A percentile compares a stretch with the other conserved stretches of the same genome.
Conservation (phyloP, 345 rosid species). For the Stellera chamaejasme region DNA sequence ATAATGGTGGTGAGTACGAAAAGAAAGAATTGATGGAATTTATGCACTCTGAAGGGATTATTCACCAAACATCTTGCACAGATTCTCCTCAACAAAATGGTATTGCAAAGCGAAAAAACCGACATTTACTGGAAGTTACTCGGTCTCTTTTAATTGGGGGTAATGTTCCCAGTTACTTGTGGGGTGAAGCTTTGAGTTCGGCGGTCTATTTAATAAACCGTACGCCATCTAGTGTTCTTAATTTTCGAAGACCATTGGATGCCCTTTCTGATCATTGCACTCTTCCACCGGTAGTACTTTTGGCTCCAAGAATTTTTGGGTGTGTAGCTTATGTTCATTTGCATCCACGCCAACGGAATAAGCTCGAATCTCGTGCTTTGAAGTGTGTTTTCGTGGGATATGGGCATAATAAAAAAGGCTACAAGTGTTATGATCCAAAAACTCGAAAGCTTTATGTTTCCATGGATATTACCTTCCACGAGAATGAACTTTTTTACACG, state of each 20-base stretch:
- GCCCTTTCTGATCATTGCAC: neutral
- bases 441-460: neutral
- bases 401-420: conserved; percentile 5
- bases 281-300: no score
- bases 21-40: no score
- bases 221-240: neutral
- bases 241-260: neutral
- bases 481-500: neutral
- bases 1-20: neutral
- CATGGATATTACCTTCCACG: neutral
- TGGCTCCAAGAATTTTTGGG: neutral
- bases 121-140: neutral
- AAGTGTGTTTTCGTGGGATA: conserved; percentile 10
- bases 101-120: neutral
- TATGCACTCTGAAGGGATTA: neutral
- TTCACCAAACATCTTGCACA: neutral
- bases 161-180: conserved; percentile 1
- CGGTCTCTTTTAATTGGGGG: conserved; percentile 1
- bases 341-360: neutral
- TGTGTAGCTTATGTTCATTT: neutral
- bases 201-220: neutral
- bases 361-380: conserved; percentile 4
- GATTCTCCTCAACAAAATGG: conserved; percentile 4
- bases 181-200: conserved; percentile 1
- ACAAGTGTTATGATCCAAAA: neutral